A percentile compares a stretch with the other conserved stretches of the same genome.
These are phyloP conservation scores for Kwoniella shandongensis DNA, from an alignment of 768 basidiomycete species.

Conservation along the genomic window DNA sequence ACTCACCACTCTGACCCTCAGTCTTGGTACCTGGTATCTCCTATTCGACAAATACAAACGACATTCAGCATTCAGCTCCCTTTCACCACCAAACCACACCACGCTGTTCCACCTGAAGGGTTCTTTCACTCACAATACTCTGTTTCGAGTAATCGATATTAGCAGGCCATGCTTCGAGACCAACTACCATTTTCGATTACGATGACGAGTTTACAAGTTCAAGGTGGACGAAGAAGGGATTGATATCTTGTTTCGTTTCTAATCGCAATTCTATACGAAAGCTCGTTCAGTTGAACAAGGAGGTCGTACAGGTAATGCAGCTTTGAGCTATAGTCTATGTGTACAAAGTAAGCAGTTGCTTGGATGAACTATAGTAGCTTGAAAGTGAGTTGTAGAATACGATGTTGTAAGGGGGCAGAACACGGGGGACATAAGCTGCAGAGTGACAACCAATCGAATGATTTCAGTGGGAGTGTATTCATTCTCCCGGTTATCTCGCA, in stretches of 20 bases:
- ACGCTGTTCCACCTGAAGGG: no score
- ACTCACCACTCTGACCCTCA: slow-evolving; percentile 40
- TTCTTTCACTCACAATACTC: slow-evolving; percentile 36
- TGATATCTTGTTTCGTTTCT: no score
- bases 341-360: not conserved
- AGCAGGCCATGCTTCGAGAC: slow-evolving; percentile 29
- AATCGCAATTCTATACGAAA: not conserved
- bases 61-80: not conserved
- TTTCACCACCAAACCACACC: no score
- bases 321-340: not conserved
- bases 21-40: slow-evolving; percentile 28
- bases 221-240: no score
- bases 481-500: no score
- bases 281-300: not conserved
- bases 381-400: no score
- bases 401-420: no score
- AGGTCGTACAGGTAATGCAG: not conserved
- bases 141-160: slow-evolving; percentile 37
- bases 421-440: no score
- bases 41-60: slow-evolving; percentile 10
- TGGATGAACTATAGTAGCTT: no score
- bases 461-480: no score
- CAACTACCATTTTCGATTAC: slow-evolving; percentile 2
- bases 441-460: no score
- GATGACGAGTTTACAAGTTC: no score